Evolutionary conservation across 305 asterid species (phyloP).

Genomic region (Lippia alba): DNA sequence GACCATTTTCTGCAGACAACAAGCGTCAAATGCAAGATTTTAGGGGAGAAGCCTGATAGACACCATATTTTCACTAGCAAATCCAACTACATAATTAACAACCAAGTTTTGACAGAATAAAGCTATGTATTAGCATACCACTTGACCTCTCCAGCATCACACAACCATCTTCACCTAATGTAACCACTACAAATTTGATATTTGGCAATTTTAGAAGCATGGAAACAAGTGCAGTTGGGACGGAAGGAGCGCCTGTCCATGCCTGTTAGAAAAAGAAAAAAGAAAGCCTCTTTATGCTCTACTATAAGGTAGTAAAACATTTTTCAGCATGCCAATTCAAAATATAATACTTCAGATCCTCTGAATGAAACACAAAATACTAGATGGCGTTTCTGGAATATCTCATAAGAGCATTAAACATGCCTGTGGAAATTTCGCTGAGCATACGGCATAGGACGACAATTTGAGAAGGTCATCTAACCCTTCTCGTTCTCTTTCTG

Average conservation of each 20-base stretch:
- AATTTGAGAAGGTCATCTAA: slow-evolving; percentile 78
- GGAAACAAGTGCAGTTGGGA: slow-evolving; percentile 79
- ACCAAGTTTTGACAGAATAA: slow-evolving; percentile 19
- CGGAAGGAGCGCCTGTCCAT: slow-evolving; percentile 71
- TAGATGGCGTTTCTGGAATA: neutral
- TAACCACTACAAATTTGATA: slow-evolving; percentile 46
- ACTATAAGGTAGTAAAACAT: slow-evolving; percentile 2
- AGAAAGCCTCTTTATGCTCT: neutral
- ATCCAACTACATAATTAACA: slow-evolving; percentile 24
- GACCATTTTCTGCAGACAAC: slow-evolving; percentile 58
- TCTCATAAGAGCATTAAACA: slow-evolving; percentile 34
- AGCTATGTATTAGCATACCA: slow-evolving; percentile 32
- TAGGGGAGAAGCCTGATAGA: slow-evolving; percentile 1
- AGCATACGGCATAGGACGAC: slow-evolving; percentile 79
- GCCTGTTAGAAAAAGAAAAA: slow-evolving; percentile 39
- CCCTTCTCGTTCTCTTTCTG: slow-evolving; percentile 93
- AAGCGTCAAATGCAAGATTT: slow-evolving; percentile 29
- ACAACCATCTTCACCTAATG: slow-evolving; percentile 55
- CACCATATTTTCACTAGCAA: slow-evolving; percentile 14
- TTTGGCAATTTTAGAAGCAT: slow-evolving; percentile 82
- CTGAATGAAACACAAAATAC: neutral
- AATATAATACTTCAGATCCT: neutral
- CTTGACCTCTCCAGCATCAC: slow-evolving; percentile 51
- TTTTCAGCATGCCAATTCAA: slow-evolving; percentile 2
- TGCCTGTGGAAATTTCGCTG: slow-evolving; percentile 94